A percentile compares a stretch with the other conserved stretches of the same genome.
Evolutionary conservation across 768 basidiomycete species (phyloP).

Genomic region (Hypholoma fasciculare): DNA sequence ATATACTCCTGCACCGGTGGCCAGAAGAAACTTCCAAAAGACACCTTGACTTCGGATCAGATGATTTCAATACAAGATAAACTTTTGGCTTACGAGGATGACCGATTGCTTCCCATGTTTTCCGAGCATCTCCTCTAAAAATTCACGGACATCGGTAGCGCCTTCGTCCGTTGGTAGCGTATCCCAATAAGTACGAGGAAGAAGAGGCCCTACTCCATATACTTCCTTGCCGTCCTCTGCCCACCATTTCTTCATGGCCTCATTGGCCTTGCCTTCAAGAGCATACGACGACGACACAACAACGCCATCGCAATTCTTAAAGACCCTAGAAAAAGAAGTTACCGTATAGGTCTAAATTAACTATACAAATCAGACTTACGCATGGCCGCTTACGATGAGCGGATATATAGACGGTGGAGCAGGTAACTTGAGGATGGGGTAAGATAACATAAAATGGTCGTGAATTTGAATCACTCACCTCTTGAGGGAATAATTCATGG

Average conservation of each 20-base stretch:
- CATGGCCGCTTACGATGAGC: not conserved
- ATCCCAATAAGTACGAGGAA: constrained; percentile 3
- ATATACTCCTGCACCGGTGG: constrained; percentile 8
- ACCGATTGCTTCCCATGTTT: not conserved
- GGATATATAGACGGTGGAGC: not conserved
- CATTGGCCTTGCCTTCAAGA: constrained; percentile 2
- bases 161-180: not conserved
- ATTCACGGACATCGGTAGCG: not conserved
- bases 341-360: not conserved
- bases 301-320: constrained; percentile 7
- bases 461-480: not conserved
- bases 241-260: constrained; percentile 8
- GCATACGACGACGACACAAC: not conserved
- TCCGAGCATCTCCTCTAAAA: not conserved
- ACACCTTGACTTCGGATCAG: not conserved
- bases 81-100: not conserved
- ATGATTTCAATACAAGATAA: not conserved
- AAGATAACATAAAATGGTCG: not conserved
- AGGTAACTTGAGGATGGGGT: not conserved
- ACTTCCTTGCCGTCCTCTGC: not conserved
- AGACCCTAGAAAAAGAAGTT: not conserved
- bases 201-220: constrained; percentile 10
- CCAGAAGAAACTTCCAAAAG: constrained; percentile 10
- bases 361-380: not conserved
- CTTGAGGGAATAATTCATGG: constrained; percentile 15